Evolutionary conservation across 2,329 filamentous ascomycete species (phyloP), one percentile per base, ranked within the genome.

Genomic region (Sclerotinia minor): DNA sequence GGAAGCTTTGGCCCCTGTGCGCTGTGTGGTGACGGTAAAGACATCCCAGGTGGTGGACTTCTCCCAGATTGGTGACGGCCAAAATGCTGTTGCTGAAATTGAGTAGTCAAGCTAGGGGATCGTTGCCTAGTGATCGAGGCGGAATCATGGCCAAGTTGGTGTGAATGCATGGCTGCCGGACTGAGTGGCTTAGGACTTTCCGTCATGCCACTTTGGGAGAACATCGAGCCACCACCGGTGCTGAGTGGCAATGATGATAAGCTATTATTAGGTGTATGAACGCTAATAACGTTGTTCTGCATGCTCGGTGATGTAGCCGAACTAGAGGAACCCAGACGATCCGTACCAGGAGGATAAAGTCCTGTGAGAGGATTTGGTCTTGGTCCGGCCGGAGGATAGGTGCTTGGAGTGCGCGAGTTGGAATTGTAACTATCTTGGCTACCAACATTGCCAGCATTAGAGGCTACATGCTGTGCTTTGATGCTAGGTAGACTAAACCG

Each of bases 141-240:
- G 21, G 83, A 78, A 71, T 87, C 86, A 61, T 89, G 82, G 26
- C 83, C 76, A 76, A 83, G 77, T 79, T 80, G 80, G 67, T 84
- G 82, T 26, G 79, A 76, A 69, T 83, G 81, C 71, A 82, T 80
- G 68, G 82, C 75, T 21, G 69, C 82, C 24, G 90, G 90, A 69
- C 89, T 93, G 52, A 96, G 82, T 5, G 93, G 90, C 76, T 94
- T 96, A 0, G 93, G 92, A 72, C 92, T 96, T 78, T 97, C 92
- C 3, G 91, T 95, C 81, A 96, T 91, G 65, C 80, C 79, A 65
- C 86, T 85, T 71, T 92, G 88, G 11, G 87, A 85, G 76, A 92
- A 96, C 71, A 93, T 84, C 24, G 81, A 72, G 71, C 73, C 70
- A 74, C 79, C 67, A 63, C 80, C 80, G 53, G 80, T 79, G 64